Conservation (phyloP, 495 filamentous ascomycete genomes). For the Penicillium flavigenum region DNA sequence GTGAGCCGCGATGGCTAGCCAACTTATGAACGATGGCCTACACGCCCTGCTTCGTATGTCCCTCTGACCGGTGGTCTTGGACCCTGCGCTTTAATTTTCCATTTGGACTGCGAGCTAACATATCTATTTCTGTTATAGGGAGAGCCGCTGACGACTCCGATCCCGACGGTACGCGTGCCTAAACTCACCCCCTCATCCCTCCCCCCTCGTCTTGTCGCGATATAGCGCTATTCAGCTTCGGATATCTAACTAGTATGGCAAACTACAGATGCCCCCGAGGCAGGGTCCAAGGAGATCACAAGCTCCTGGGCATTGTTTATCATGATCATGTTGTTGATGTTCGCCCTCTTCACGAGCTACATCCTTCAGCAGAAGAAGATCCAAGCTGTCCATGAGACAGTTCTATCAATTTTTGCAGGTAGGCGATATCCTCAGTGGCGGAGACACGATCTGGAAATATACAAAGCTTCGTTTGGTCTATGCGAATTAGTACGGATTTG, state of each 20-base stretch:
- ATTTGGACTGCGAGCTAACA: constrained; percentile 20
- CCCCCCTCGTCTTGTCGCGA: neutral
- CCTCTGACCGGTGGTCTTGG: neutral
- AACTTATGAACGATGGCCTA: constrained; percentile 39
- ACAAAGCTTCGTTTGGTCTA: neutral
- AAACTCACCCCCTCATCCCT: constrained; percentile 7
- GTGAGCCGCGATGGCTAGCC: constrained; percentile 38
- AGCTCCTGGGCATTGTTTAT: constrained; percentile 98
- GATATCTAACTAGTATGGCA: constrained; percentile 23
- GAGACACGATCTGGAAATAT: neutral
- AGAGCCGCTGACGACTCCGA: constrained; percentile 45
- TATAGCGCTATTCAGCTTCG: neutral
- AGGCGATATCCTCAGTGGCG: constrained; percentile 25
- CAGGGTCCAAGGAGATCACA: constrained; percentile 82
- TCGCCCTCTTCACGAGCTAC: constrained; percentile 96
- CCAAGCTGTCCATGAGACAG: constrained; percentile 96
- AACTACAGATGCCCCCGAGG: constrained; percentile 52
- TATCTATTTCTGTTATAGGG: constrained; percentile 22
- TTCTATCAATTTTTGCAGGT: constrained; percentile 97
- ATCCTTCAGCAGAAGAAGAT: constrained; percentile 92
- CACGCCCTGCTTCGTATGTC: constrained; percentile 45
- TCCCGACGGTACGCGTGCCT: constrained; percentile 49
- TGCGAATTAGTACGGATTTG: neutral
- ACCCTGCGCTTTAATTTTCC: neutral
- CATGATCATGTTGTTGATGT: constrained; percentile 85